These are phyloP conservation scores for Tagetes erecta DNA, from an alignment of 129 eudicot species.

Conservation along the genomic window DNA sequence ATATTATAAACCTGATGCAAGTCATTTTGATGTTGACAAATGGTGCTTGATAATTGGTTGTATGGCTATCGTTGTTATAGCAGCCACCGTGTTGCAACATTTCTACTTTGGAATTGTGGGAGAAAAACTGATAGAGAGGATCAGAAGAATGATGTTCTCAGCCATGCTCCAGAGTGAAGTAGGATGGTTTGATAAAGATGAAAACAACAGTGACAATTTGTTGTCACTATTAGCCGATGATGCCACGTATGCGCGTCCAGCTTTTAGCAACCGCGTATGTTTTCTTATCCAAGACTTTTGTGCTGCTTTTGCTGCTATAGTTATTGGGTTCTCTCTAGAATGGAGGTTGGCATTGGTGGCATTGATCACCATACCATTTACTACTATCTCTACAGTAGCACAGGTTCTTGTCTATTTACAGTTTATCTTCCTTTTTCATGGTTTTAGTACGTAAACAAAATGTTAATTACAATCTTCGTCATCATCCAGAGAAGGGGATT, in stretches of 20 bases:
- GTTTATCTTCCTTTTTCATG: not conserved
- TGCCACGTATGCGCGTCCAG: constrained; percentile 60
- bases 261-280: constrained; percentile 54
- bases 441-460: not conserved
- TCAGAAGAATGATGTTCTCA: constrained; percentile 68
- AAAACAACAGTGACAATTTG: constrained; percentile 44
- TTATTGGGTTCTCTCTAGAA: constrained; percentile 51
- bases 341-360: constrained; percentile 63
- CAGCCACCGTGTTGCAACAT: constrained; percentile 58
- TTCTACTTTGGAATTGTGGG: constrained; percentile 76
- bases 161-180: constrained; percentile 64
- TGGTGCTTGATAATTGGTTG: constrained; percentile 66
- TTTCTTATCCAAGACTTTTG: constrained; percentile 45
- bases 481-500: constrained; percentile 24
- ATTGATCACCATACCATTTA: constrained; percentile 48
- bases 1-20: constrained; percentile 43
- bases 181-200: constrained; percentile 67
- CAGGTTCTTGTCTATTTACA: constrained; percentile 40
- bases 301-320: constrained; percentile 51
- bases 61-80: constrained; percentile 54
- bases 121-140: constrained; percentile 60
- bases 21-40: constrained; percentile 53
- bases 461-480: not conserved
- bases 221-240: constrained; percentile 54
- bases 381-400: constrained; percentile 44